These are phyloP conservation scores for Pseudocohnilembus persalinus DNA, from an alignment of 169 alveolate species.

Conservation along the genomic window DNA sequence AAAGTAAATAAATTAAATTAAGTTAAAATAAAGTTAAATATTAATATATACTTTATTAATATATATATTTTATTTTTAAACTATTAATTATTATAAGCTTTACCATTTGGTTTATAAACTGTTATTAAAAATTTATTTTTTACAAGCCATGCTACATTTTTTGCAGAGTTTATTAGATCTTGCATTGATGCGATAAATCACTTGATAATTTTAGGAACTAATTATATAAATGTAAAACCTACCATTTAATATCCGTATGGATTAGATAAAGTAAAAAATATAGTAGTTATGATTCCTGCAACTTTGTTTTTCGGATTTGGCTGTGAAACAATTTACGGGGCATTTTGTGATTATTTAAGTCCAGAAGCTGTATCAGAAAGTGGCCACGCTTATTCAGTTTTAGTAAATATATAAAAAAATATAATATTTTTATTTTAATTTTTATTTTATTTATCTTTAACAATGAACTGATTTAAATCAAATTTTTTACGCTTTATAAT, in stretches of 20 bases:
- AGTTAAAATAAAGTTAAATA: no score
- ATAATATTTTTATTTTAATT: no score
- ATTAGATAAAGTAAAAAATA: neutral
- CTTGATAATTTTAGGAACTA: neutral
- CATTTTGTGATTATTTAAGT: neutral
- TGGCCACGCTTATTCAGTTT: no score
- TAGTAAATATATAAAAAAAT: no score
- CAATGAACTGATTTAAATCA: no score
- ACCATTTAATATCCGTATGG: neutral
- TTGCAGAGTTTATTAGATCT: neutral
- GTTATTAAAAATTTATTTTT: no score
- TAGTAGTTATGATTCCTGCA: neutral
- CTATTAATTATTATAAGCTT: neutral
- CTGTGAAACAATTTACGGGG: neutral
- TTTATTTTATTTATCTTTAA: no score
- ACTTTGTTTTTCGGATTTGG: neutral
- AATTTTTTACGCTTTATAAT: no score
- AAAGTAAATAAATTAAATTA: neutral
- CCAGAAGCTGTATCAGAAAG: neutral
- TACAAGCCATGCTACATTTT: neutral
- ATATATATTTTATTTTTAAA: no score
- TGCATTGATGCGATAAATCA: neutral
- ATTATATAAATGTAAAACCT: neutral
- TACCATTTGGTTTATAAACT: no score
- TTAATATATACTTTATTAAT: no score